phyloP scores from a whole-genome alignment of 2,329 filamentous ascomycete genomes.

The Aspergillaceae sp. region DNA sequence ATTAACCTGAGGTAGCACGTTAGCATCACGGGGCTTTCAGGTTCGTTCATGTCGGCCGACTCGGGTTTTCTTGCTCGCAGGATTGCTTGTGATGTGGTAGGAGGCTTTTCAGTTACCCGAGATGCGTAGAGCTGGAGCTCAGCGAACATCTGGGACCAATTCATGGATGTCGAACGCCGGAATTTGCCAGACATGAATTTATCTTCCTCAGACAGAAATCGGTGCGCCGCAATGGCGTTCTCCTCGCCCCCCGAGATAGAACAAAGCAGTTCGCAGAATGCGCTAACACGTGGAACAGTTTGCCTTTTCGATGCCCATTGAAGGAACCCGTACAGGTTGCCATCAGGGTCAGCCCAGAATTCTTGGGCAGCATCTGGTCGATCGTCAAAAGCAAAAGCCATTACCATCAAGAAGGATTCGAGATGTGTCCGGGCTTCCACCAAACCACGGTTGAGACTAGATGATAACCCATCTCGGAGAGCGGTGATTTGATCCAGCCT shows the following conservation, averaged over 20 bases:
- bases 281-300: slow-evolving; percentile 89
- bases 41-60: slow-evolving; percentile 68
- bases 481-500: slow-evolving; percentile 39
- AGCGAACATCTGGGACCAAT: slow-evolving; percentile 85
- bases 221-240: slow-evolving; percentile 76
- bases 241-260: slow-evolving; percentile 75
- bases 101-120: slow-evolving; percentile 65
- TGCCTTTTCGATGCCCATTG: slow-evolving; percentile 95
- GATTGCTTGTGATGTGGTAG: slow-evolving; percentile 45
- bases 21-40: slow-evolving; percentile 92
- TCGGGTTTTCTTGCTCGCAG: slow-evolving; percentile 54
- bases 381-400: slow-evolving; percentile 83
- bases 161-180: slow-evolving; percentile 73
- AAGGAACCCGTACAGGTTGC: slow-evolving; percentile 87
- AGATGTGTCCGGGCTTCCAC: slow-evolving; percentile 51
- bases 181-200: slow-evolving; percentile 66
- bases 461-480: slow-evolving; percentile 35
- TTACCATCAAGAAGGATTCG: slow-evolving; percentile 84
- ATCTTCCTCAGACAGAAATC: slow-evolving; percentile 81
- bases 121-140: slow-evolving; percentile 78
- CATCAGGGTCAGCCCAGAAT: slow-evolving; percentile 89
- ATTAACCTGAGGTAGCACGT: slow-evolving; percentile 88
- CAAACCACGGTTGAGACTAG: slow-evolving; percentile 31
- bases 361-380: slow-evolving; percentile 74
- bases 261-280: slow-evolving; percentile 93